phyloP scores from a whole-genome alignment of 495 filamentous ascomycete species.

The Rostrohypoxylon terebratum region DNA sequence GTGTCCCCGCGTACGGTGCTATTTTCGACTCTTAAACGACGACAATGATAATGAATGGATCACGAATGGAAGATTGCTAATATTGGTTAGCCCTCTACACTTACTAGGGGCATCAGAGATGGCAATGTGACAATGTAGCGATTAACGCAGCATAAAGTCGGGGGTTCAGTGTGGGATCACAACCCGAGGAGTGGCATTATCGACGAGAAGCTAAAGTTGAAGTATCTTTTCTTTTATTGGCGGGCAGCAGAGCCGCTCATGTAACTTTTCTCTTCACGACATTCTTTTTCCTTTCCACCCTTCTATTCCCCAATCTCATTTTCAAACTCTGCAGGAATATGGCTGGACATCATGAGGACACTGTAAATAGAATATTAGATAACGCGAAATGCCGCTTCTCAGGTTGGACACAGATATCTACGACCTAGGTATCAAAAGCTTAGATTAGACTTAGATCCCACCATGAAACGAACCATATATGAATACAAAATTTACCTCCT shows the following conservation, averaged over 20 bases:
- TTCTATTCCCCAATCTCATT: constrained; percentile 18
- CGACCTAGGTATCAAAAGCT: constrained; percentile 42
- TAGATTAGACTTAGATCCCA: constrained; percentile 47
- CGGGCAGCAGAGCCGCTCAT: constrained; percentile 30
- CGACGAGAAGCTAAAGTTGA: constrained; percentile 29
- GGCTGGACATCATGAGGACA: constrained; percentile 29
- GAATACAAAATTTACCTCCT: constrained; percentile 24
- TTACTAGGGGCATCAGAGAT: not conserved
- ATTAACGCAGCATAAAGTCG: constrained; percentile 21
- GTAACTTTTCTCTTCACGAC: constrained; percentile 39
- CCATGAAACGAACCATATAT: constrained; percentile 32
- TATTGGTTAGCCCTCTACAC: constrained; percentile 8
- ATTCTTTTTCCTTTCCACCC: constrained; percentile 27
- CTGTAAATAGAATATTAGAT: constrained; percentile 42
- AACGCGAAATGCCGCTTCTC: constrained; percentile 45
- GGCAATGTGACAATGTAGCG: not conserved
- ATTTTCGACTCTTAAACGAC: constrained; percentile 78
- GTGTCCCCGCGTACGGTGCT: constrained; percentile 78
- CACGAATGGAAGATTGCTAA: constrained; percentile 17
- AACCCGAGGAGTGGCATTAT: constrained; percentile 38
- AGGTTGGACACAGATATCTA: constrained; percentile 41
- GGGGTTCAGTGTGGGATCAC: constrained; percentile 36
- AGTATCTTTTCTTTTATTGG: constrained; percentile 10
- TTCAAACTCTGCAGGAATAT: constrained; percentile 30
- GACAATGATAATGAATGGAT: constrained; percentile 4